phyloP scores from a whole-genome alignment of 2,329 filamentous ascomycete species.

The Neonectria coccinea region DNA sequence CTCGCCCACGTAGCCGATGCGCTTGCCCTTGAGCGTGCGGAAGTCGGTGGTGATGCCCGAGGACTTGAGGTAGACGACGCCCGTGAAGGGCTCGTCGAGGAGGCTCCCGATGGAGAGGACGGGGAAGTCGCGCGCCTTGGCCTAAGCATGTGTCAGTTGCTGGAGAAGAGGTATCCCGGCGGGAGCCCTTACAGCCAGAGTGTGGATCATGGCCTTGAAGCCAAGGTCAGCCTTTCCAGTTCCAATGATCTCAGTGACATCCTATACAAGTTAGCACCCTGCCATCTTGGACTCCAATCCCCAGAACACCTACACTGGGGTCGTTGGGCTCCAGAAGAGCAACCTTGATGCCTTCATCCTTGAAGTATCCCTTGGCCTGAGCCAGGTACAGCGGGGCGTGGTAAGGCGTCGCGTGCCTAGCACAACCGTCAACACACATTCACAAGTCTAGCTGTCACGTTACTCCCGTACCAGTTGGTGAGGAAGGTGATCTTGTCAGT shows the following conservation, averaged over 20 bases:
- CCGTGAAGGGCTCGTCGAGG: constrained; percentile 84
- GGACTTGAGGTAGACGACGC: constrained; percentile 80
- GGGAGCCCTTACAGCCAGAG: constrained; percentile 69
- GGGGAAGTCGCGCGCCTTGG: constrained; percentile 80
- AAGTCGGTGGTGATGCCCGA: constrained; percentile 82
- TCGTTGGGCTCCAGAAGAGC: constrained; percentile 84
- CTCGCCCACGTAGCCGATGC: constrained; percentile 83
- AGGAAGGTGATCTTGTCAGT: constrained; percentile 88
- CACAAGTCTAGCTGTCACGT: constrained; percentile 4
- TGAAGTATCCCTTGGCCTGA: constrained; percentile 80
- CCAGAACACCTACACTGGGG: constrained; percentile 67
- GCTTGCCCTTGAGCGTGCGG: constrained; percentile 78
- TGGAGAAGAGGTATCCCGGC: not conserved
- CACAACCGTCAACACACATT: constrained; percentile 44
- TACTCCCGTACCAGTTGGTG: constrained; percentile 76
- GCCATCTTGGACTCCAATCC: not conserved
- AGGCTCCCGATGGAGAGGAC: constrained; percentile 79
- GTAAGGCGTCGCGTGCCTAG: constrained; percentile 84
- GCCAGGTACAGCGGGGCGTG: constrained; percentile 83
- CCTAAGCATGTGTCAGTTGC: constrained; percentile 54
- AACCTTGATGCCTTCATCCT: constrained; percentile 81
- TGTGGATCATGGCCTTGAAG: constrained; percentile 89
- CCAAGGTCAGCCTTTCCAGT: constrained; percentile 81
- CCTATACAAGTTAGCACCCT: constrained; percentile 54
- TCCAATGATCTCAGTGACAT: constrained; percentile 86